Base-by-base conservation (phyloP, 306 rosid genomes). In the Echinosophora koreensis region DNA sequence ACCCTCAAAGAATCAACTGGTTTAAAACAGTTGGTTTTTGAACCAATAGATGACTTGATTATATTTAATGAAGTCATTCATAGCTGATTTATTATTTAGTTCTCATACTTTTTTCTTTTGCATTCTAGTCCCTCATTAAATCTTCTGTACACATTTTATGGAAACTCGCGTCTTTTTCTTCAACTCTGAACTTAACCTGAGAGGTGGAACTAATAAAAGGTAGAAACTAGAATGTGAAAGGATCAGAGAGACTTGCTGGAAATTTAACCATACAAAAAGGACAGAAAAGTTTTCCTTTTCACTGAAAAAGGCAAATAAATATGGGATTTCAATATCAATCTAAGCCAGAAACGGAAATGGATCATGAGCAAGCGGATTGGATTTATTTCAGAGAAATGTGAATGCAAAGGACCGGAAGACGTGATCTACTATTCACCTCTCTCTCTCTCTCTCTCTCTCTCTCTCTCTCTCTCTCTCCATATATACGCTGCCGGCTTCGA, bases 361-460 rank as follows among this genome's bases (percentile, higher is more conserved):
- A 51, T 51, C 56, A 66, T 38, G 50, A 81, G 55, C 57, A 81
- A 69, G 64, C 69, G 73, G 55, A 62, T 76, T 15, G 55, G 44
- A 69, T 82, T n/a, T n/a, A n/a, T n/a, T 28, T 60, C 76, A 55
- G 73, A 61, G 51, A 76, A 47, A 42, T 64, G 69, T 84, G 71
- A 79, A 65, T 37, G 58, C 54, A 22, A 75, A 49, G 32, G 39
- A 37, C 7, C 8, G 5, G 44, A 69, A 71, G n/a, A 11, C 1
- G n/a, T 49, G 35, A 60, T 69, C 38, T 35, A 59, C 51, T 78
- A 28, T 16, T 51, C 52, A 68, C 27, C 13, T 10, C 10, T 12
- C 17, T 66, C 14, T 60, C 16, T 51, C 37, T 69, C 22, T 80
- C 22, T 22, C 22, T 22, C 22, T 22, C 22, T 22, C 22, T 22